Evolutionary conservation across 23 red algal species (phyloP).

Genomic region (Gracilaria vermiculophylla): DNA sequence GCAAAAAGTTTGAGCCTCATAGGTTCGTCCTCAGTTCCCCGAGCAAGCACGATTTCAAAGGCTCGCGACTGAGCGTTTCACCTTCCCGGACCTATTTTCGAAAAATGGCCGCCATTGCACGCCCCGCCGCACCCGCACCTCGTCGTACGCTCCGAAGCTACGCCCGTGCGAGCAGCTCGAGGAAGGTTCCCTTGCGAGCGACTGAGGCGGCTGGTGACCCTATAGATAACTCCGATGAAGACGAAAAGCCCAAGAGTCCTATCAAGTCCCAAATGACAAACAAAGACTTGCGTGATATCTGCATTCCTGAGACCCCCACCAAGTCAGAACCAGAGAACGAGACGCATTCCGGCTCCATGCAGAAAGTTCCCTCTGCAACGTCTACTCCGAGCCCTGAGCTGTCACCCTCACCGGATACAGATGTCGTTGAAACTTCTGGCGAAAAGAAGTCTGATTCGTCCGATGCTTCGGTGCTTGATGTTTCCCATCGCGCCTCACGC

Average conservation of each 20-base stretch:
- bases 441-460: not conserved
- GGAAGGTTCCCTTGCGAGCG: not conserved
- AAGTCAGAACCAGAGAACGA: not conserved
- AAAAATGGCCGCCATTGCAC: conserved; percentile 2
- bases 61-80: not conserved
- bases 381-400: not conserved
- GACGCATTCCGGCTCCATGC: not conserved
- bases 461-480: not conserved
- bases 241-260: not conserved
- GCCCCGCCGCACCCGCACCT: not conserved
- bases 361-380: not conserved
- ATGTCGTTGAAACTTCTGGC: not conserved
- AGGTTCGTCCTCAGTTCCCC: too few relatives aligned
- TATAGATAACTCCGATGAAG: conserved; percentile 20
- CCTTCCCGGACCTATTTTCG: conserved; percentile 6
- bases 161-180: not conserved
- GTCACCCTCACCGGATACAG: not conserved
- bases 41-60: not conserved
- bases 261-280: not conserved
- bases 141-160: conserved; percentile 23
- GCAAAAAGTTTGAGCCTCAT: too few relatives aligned
- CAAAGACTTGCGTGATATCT: not conserved
- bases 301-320: not conserved
- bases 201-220: not conserved
- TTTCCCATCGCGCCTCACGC: not conserved